Evolutionary conservation across 768 basidiomycete genomes (phyloP), one percentile per base, ranked within the genome.

Genomic region (Russula abietina): DNA sequence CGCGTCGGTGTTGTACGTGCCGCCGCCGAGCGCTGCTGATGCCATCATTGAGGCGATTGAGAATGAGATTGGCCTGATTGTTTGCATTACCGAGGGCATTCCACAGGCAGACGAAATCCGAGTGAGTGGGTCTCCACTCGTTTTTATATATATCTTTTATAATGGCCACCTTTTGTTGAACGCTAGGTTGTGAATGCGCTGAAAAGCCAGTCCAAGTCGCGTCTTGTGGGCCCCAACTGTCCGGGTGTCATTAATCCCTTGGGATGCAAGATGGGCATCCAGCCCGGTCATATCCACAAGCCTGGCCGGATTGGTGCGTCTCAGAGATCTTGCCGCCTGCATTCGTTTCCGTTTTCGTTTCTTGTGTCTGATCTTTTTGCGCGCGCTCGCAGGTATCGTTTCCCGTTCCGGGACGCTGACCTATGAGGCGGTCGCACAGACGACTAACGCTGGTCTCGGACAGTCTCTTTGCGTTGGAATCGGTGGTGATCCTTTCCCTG

Each of bases 241-340:
- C 97, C 97, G 2, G 97, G 97, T 72, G 87, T 99, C 70, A 98
- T 98, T 72, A 95, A 96, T 71, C 95, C 96, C 19, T 80, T 89
- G 45, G 96, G 96, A 24, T 99, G 97, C 81, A 98, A 98, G 81
- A 98, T 99, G 86, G 97, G 97, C 62, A 99, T 99, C 71, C 90
- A 92, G 71, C 97, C 97, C 14, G 97, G 94, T 30, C 93, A 97
- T 73, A 98, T 99, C 70, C 97, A 98, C 79, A 92, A 75, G 69
- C 94, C 96, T 60, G 97, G 97, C 58, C 93, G 91, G 69, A 96
- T 99, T 69, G 96, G 95, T 91, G 69, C 38, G 82, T 72, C 3
- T 43, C 26, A 48, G 14, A 39, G 28, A 30, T 30, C 22, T 24
- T 61, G 53, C 56, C 24, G 41, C 30, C 48, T 22, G 32, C 14